Percentiles rank a stretch among this genome's conserved stretches.
Evolutionary conservation across 345 rosid species (phyloP).

Genomic region (Cardiospermum halicacabum): DNA sequence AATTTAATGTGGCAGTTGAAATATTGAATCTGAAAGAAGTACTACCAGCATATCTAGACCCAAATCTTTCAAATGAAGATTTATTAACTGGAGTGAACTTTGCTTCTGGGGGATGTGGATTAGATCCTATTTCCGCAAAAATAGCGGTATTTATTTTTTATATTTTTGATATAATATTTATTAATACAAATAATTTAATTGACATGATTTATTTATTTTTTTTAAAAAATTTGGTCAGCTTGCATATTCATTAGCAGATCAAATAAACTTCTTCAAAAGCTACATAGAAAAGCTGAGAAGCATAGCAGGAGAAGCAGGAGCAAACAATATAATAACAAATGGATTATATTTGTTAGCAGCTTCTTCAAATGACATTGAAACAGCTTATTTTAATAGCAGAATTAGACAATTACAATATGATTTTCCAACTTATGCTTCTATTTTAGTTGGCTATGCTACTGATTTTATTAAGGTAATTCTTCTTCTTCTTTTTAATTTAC

Average conservation of each 20-base stretch:
- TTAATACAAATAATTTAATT: neutral
- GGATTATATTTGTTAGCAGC: slow-evolving; percentile 11
- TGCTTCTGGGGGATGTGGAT: slow-evolving; percentile 38
- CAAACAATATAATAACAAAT: slow-evolving; percentile 6
- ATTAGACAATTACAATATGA: neutral
- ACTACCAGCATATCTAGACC: slow-evolving; percentile 31
- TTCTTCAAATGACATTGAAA: slow-evolving; percentile 20
- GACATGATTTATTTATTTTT: neutral
- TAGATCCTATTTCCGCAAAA: slow-evolving; percentile 21
- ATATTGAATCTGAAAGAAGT: slow-evolving; percentile 22
- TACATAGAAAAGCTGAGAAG: slow-evolving; percentile 11
- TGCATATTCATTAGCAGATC: neutral
- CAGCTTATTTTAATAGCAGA: neutral
- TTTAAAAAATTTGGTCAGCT: too few relatives aligned
- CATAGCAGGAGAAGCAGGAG: slow-evolving; percentile 6
- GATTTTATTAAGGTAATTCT: slow-evolving; percentile 18
- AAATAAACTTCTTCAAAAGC: slow-evolving; percentile 15
- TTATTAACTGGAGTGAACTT: slow-evolving; percentile 33
- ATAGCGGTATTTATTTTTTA: slow-evolving; percentile 6
- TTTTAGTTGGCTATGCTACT: slow-evolving; percentile 10
- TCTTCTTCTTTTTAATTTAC: too few relatives aligned
- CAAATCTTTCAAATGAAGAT: slow-evolving; percentile 18
- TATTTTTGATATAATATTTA: too few relatives aligned
- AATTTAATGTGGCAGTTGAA: too few relatives aligned
- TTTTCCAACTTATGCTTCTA: slow-evolving; percentile 6